These are phyloP conservation scores for Thymus quinquecostatus DNA, from an alignment of 257 asterid species.

Conservation along the genomic window DNA sequence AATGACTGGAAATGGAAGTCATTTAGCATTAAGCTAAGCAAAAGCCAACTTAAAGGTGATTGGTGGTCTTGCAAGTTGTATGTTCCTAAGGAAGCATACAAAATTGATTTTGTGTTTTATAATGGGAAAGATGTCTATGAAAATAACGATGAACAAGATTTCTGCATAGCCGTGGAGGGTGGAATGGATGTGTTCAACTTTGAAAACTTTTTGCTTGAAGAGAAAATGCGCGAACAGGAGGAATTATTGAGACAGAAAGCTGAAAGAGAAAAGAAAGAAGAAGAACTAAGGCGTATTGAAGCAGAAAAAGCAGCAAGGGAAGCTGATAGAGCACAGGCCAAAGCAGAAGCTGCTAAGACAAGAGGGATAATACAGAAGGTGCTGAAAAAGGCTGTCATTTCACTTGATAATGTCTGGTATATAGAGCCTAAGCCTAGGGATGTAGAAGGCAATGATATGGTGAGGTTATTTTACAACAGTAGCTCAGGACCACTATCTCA, in stretches of 20 bases:
- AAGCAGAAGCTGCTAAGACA: slow-evolving; percentile 63
- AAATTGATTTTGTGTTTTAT: slow-evolving; percentile 81
- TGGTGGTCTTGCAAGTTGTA: slow-evolving; percentile 92
- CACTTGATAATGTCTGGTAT: slow-evolving; percentile 67
- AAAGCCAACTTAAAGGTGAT: slow-evolving; percentile 73
- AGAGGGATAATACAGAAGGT: slow-evolving; percentile 49
- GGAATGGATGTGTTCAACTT: slow-evolving; percentile 78
- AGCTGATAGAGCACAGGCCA: slow-evolving; percentile 83
- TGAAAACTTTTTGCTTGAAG: slow-evolving; percentile 92
- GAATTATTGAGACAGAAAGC: slow-evolving; percentile 69
- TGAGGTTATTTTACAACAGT: slow-evolving; percentile 71
- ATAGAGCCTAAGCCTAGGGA: slow-evolving; percentile 71
- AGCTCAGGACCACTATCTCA: slow-evolving; percentile 74
- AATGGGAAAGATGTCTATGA: slow-evolving; percentile 88
- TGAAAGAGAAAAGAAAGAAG: slow-evolving; percentile 71
- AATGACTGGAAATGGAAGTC: slow-evolving; percentile 93
- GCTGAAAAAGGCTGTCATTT: slow-evolving; percentile 50
- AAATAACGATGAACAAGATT: slow-evolving; percentile 76
- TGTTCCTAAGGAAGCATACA: slow-evolving; percentile 94
- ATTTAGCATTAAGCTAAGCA: slow-evolving; percentile 65
- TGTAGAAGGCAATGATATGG: slow-evolving; percentile 59
- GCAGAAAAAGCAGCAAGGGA: slow-evolving; percentile 73
- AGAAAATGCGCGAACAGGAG: slow-evolving; percentile 75
- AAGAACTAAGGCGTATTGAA: slow-evolving; percentile 74
- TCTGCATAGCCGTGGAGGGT: slow-evolving; percentile 71